Evolutionary conservation across 2,329 filamentous ascomycete genomes (phyloP), one percentile per base, ranked within the genome.

Genomic region (Orbilia ellipsospora): DNA sequence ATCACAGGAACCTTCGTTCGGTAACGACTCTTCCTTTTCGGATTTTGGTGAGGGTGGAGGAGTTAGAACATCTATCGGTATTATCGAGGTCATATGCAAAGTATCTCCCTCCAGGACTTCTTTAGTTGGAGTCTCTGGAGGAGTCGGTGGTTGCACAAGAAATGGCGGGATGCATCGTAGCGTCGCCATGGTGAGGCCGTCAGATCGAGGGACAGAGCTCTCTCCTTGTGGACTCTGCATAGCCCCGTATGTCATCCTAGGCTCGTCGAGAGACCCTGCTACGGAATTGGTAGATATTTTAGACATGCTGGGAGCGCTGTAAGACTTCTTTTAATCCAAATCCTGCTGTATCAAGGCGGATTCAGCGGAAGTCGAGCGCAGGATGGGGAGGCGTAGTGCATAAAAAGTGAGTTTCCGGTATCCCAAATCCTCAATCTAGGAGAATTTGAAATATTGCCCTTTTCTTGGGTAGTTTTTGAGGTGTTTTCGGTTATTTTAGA

Each of bases 11-110:
- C 16, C n/a, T 8, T 13, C 13, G 10, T 13, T 40, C 12, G 23
- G n/a, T 16, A 51, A 16, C 16, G 42, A 16, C 12, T 3, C 15
- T 12, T 31, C 26, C 18, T 12, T 16, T 16, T 62, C 42, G 1
- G 45, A 60, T 15, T 56, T n/a, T 1, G 66, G 66, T 15, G 66
- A 63, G 15, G 31, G 50, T 2, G 66, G 57, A 48, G 66, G 64
- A 18, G 45, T 61, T 4, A 54, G 63, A 0, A 67, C 26, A 15
- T 3, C 44, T 31, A 16, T 23, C 1, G 26, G 16, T 67, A 13
- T 13, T n/a, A 18, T 8, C 7, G 51, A 44, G 15, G 56, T 5
- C 5, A 48, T 28, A 6, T 60, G n/a, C 13, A 26, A n/a, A n/a
- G 6, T 42, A 2, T 26, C 26, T 42, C 6, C 7, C 4, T 42